Base-by-base conservation (phyloP, 169 alveolate genomes). In the Eimeria falciformis region DNA sequence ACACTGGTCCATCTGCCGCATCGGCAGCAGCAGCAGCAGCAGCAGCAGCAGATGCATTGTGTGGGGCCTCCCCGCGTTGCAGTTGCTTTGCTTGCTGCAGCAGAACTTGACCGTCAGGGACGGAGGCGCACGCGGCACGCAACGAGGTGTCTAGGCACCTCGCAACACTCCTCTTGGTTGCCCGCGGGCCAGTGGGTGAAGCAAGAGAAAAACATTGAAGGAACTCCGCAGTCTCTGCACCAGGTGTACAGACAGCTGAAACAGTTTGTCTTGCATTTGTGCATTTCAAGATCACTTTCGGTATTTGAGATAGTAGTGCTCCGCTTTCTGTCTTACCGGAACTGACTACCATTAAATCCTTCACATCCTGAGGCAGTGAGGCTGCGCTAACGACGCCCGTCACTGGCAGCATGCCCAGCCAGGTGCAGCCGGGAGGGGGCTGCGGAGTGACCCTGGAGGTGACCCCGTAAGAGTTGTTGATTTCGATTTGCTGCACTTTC, bases 21-120 rank as follows among this genome's bases (percentile, higher is more conserved):
- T 17, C 45, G 5, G 79, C 79, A 18, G 79, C 79, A 18, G 79
- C 79, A 68, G 79, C 79, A 68, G 79, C 79, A 68, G 79, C 79
- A 68, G 47, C 79, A 68, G 79, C 79, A 68, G 79, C 79, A 25
- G 14, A 17, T 5, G 53, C 5, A 25, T 21, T 46, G 5, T 12
- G 37, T 18, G 53, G 23, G 5, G 79, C 79, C n/a, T 14, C 11
- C 43, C 3, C 17, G 46, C n/a, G 50, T 46, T 23, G 21, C 79
- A 25, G 21, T 23, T 58, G n/a, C n/a, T 58, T 7, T 5, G 5
- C 11, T 7, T 5, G 3, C 45, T 5, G 6, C 79, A 46, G 46
- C 6, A 12, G 21, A 25, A 68, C 21, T 7, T 17, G 46, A 25
- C 11, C 11, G 5, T 25, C 11, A 17, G 23, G 79, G 14, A 68